A percentile compares a stretch with the other conserved stretches of the same genome.
phyloP scores from a whole-genome alignment of 495 filamentous ascomycete species.

The Astrothelium subdiscretum region DNA sequence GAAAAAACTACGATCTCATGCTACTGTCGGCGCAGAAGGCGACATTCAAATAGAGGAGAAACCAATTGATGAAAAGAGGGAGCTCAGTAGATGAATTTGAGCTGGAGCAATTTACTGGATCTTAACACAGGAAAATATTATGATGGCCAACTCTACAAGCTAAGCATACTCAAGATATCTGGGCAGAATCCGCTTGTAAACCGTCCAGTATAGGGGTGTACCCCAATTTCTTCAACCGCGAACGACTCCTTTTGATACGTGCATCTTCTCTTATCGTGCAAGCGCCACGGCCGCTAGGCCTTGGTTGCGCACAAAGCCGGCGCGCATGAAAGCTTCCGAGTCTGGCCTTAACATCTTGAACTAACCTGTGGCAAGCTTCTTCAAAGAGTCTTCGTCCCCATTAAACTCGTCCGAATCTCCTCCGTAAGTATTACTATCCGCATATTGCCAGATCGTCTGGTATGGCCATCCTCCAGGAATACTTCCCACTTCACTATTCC shows the following conservation, averaged over 20 bases:
- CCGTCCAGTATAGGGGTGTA: too few relatives aligned
- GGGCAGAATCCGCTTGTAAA: too few relatives aligned
- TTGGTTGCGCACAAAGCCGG: too few relatives aligned
- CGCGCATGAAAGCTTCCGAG: neutral
- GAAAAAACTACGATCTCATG: neutral
- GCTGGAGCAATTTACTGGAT: neutral
- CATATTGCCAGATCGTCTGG: slow-evolving; percentile 52
- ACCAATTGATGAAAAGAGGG: neutral
- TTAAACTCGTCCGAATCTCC: slow-evolving; percentile 22
- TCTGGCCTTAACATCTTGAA: neutral
- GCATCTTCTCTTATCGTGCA: too few relatives aligned
- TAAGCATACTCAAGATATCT: too few relatives aligned
- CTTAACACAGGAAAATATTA: neutral
- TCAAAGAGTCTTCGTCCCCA: slow-evolving; percentile 11
- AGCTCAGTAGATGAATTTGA: neutral
- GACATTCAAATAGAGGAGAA: neutral
- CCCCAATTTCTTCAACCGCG: too few relatives aligned
- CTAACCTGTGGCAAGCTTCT: slow-evolving; percentile 18
- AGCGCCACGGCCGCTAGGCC: too few relatives aligned
- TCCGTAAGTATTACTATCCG: slow-evolving; percentile 18
- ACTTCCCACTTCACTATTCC: slow-evolving; percentile 35
- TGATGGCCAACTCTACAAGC: too few relatives aligned
- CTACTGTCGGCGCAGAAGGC: neutral
- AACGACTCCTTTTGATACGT: too few relatives aligned
- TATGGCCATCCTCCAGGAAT: slow-evolving; percentile 48